Base-by-base conservation (phyloP, 495 filamentous ascomycete species). In the Xylaria venustula region DNA sequence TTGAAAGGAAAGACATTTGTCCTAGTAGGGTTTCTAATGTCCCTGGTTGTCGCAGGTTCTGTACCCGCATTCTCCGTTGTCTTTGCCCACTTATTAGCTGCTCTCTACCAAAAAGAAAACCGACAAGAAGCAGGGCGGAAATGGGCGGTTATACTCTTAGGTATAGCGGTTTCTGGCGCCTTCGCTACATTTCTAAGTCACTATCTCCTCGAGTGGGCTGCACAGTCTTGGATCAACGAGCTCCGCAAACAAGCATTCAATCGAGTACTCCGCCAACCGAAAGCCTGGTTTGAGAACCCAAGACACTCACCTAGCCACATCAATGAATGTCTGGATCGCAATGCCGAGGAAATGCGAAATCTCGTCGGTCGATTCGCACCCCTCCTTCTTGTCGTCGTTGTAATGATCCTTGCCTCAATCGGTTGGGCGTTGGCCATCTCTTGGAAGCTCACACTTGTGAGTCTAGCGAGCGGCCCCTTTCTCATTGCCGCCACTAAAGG, bases 341-440 rank as follows among this genome's bases (percentile, higher is more conserved):
- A 93, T 66, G 90, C 87, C 2, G 94, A 98, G 72, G 90, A 96
- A 66, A 93, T 93, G 83, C 82, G 88, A 3, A 90, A 91, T 60
- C 70, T 98, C 0, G 75, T 96, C 2, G 88, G 90, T 9, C 84
- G 89, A 41, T 97, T 95, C 67, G 83, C 86, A 6, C 88, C 86
- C 3, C 84, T 87, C 42, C 69, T 88, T 0, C 81, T 92, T 14
- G 83, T 90, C 5, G 84, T 87, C 4, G 66, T 78, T 5, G 54
- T 82, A 9, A 91, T 94, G 80, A 82, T 88, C 15, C 36, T 75
- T 1, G 83, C 88, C 17, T 83, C 91, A 0, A 59, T 95, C 7
- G 64, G 83, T 5, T 97, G 91, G 92, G 87, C 90, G 47, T 65
- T 96, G 49, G 64, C 81, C 0, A 80, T 88, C 40, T 87, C 85